Evolutionary conservation across 768 basidiomycete genomes (phyloP).

Genomic region (Phlegmacium glaucopus): DNA sequence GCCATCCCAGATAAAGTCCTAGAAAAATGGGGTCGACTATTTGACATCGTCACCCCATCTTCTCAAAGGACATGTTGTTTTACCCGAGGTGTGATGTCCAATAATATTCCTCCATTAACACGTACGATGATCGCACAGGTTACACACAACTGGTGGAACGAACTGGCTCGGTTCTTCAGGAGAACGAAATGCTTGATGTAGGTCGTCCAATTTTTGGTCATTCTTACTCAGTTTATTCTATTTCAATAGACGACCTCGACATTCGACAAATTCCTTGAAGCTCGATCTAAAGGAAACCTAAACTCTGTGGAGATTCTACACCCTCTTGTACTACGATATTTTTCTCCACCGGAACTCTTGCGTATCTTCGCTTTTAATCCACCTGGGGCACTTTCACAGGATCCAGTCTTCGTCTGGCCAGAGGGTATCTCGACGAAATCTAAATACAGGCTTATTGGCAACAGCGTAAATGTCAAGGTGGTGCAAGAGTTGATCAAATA

Average conservation of each 20-base stretch:
- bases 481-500: constrained; percentile 60
- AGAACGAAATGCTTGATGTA: constrained; percentile 65
- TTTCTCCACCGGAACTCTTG: constrained; percentile 69
- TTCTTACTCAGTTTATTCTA: background rate
- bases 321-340: constrained; percentile 68
- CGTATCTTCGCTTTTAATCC: constrained; percentile 60
- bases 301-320: constrained; percentile 52
- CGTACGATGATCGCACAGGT: constrained; percentile 34
- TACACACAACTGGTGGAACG: constrained; percentile 78
- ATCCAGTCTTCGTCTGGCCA: constrained; percentile 58
- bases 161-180: constrained; percentile 74
- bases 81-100: constrained; percentile 49
- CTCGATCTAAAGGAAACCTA: constrained; percentile 35
- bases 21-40: constrained; percentile 72
- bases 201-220: constrained; percentile 9
- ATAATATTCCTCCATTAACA: background rate
- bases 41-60: constrained; percentile 74
- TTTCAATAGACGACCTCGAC: constrained; percentile 50
- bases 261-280: constrained; percentile 53
- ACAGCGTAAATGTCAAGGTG: constrained; percentile 78
- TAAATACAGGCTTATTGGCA: constrained; percentile 75
- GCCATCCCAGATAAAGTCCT: constrained; percentile 61
- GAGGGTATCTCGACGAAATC: constrained; percentile 55
- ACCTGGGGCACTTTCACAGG: constrained; percentile 6
- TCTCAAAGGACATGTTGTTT: constrained; percentile 71